phyloP scores from a whole-genome alignment of 2,329 filamentous ascomycete species.

The Fusarium nelsonii region DNA sequence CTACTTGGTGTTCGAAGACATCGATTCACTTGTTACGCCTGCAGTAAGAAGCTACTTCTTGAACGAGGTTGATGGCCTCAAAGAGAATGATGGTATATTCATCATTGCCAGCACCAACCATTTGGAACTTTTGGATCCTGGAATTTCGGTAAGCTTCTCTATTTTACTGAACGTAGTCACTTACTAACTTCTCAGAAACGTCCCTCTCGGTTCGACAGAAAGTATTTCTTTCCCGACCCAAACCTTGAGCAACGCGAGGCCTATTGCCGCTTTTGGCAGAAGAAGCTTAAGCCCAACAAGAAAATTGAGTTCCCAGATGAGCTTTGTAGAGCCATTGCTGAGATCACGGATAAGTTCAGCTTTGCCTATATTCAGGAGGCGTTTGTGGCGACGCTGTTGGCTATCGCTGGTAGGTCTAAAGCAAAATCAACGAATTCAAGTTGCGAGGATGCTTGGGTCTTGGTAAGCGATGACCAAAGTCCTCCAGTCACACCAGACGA shows the following conservation, averaged over 20 bases:
- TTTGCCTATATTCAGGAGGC: slow-evolving; percentile 12
- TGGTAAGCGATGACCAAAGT: background rate
- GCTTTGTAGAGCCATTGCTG: background rate
- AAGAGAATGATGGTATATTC: slow-evolving; percentile 6
- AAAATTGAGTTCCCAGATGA: background rate
- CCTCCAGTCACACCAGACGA: background rate
- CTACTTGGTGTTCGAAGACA: slow-evolving; percentile 78
- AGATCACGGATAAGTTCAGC: slow-evolving; percentile 5
- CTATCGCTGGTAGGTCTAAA: slow-evolving; percentile 1
- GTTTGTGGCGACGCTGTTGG: background rate
- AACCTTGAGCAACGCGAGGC: slow-evolving; percentile 8
- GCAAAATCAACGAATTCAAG: background rate
- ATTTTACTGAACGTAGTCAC: fast-evolving
- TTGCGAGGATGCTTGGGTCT: background rate
- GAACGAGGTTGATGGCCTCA: slow-evolving; percentile 7
- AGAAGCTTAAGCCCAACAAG: background rate
- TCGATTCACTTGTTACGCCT: slow-evolving; percentile 74
- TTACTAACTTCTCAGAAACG: background rate
- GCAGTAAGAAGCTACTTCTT: slow-evolving; percentile 19
- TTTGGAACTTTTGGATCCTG: background rate
- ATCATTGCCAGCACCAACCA: slow-evolving; percentile 10
- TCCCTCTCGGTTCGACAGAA: slow-evolving; percentile 6
- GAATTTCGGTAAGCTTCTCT: background rate
- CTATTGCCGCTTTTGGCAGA: slow-evolving; percentile 4
- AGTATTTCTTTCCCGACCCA: slow-evolving; percentile 5